phyloP scores from a whole-genome alignment of 805 yeast species.

The Hanseniaspora pseudoguilliermondii region DNA sequence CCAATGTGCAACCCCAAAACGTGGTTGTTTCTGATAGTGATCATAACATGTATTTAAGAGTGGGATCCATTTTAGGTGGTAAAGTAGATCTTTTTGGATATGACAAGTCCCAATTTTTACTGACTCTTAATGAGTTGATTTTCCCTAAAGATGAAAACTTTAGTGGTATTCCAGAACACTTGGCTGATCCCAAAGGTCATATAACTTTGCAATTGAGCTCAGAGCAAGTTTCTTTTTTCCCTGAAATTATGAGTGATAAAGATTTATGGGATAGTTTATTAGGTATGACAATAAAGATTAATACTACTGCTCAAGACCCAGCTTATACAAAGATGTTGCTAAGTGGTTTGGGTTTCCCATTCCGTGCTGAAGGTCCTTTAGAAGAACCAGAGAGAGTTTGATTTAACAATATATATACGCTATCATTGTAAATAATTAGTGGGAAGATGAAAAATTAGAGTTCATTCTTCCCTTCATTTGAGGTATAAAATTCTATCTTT shows the following conservation, averaged over 20 bases:
- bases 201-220: conserved; percentile 72
- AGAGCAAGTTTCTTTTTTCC: conserved; percentile 70
- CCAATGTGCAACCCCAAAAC: conserved; percentile 73
- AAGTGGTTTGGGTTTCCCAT: conserved; percentile 73
- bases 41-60: conserved; percentile 74
- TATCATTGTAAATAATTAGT: neutral
- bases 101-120: conserved; percentile 71
- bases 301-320: conserved; percentile 82
- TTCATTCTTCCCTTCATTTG: neutral
- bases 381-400: conserved; percentile 18
- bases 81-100: conserved; percentile 64
- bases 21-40: conserved; percentile 67
- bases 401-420: conserved; percentile 10
- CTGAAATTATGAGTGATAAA: conserved; percentile 82
- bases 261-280: conserved; percentile 80
- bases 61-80: conserved; percentile 86
- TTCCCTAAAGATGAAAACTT: conserved; percentile 86
- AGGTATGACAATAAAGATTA: conserved; percentile 74
- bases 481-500: neutral
- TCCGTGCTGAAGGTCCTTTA: conserved; percentile 40
- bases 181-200: conserved; percentile 81
- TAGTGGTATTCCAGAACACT: conserved; percentile 55
- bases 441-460: neutral
- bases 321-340: conserved; percentile 75
- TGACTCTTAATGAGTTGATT: conserved; percentile 81